Evolutionary conservation across 2,329 filamentous ascomycete species (phyloP).

Genomic region (Lachnellula occidentalis): DNA sequence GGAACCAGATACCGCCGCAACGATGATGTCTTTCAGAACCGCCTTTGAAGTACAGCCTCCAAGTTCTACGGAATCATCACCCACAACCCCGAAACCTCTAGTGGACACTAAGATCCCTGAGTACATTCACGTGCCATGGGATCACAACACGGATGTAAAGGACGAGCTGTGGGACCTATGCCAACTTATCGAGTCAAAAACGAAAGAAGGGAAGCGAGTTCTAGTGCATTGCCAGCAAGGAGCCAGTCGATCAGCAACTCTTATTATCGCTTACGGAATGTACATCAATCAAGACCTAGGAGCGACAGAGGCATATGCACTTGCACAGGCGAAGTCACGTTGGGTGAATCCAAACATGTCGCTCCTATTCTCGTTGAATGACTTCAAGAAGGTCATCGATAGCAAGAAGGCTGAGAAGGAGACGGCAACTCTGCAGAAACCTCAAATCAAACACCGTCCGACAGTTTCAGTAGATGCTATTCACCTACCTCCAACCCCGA

Average conservation of each 20-base stretch:
- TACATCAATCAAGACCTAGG: constrained; percentile 71
- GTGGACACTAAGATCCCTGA: constrained; percentile 54
- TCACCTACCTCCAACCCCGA: constrained; percentile 39
- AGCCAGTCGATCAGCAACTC: constrained; percentile 75
- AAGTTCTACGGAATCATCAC: constrained; percentile 31
- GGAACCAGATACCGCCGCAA: constrained; percentile 48
- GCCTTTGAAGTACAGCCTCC: constrained; percentile 51
- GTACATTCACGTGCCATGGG: constrained; percentile 84
- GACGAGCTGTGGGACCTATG: constrained; percentile 70
- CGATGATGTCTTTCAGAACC: constrained; percentile 53
- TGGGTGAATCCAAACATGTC: constrained; percentile 95
- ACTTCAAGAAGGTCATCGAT: constrained; percentile 63
- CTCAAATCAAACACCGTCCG: constrained; percentile 54
- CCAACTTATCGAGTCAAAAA: constrained; percentile 67
- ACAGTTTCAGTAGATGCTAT: constrained; percentile 54
- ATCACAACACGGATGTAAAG: constrained; percentile 82
- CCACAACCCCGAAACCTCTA: constrained; percentile 53
- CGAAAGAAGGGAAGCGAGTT: constrained; percentile 69
- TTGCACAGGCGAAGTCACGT: constrained; percentile 72
- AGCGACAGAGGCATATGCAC: constrained; percentile 78
- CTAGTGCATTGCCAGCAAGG: constrained; percentile 83
- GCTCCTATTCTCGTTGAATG: constrained; percentile 81
- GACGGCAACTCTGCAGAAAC: constrained; percentile 39
- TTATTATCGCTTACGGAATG: constrained; percentile 81
- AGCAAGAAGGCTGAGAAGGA: constrained; percentile 41